phyloP scores from a whole-genome alignment of 2,329 filamentous ascomycete genomes.

The Sclerotiophoma versabilis region DNA sequence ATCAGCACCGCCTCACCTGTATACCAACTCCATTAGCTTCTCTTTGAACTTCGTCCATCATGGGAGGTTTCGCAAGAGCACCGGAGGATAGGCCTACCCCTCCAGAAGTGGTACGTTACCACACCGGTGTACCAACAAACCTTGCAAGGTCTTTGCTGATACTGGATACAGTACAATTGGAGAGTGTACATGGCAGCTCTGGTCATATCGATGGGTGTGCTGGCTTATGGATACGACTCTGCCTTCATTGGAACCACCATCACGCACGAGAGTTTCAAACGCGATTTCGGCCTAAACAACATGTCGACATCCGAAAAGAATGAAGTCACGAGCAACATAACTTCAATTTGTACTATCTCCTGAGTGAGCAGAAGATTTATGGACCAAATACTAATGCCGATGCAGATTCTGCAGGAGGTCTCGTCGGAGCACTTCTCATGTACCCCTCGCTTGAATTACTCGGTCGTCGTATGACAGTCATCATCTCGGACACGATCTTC shows the following conservation, averaged over 20 bases:
- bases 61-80: conserved; percentile 54
- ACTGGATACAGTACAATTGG: conserved; percentile 60
- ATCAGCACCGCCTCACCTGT: conserved; percentile 20
- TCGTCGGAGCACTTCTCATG: conserved; percentile 61
- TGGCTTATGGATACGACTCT: conserved; percentile 70
- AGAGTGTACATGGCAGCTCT: conserved; percentile 62
- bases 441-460: conserved; percentile 54
- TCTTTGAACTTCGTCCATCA: conserved; percentile 22
- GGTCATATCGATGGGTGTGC: conserved; percentile 64
- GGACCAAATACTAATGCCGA: background rate
- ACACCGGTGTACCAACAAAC: conserved; percentile 39
- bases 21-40: conserved; percentile 1
- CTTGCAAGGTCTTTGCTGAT: background rate
- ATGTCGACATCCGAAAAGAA: conserved; percentile 55
- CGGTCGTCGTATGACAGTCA: conserved; percentile 60
- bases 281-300: conserved; percentile 69
- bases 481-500: conserved; percentile 56
- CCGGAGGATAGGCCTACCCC: conserved; percentile 64
- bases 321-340: conserved; percentile 57
- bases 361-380: too few relatives aligned
- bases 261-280: conserved; percentile 70
- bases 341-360: conserved; percentile 46
- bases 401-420: conserved; percentile 57
- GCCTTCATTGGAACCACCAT: conserved; percentile 81
- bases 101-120: conserved; percentile 54